Percentiles rank a stretch among this genome's conserved stretches.
Evolutionary conservation across 306 rosid genomes (phyloP).

Genomic region (Arachis hypogaea): DNA sequence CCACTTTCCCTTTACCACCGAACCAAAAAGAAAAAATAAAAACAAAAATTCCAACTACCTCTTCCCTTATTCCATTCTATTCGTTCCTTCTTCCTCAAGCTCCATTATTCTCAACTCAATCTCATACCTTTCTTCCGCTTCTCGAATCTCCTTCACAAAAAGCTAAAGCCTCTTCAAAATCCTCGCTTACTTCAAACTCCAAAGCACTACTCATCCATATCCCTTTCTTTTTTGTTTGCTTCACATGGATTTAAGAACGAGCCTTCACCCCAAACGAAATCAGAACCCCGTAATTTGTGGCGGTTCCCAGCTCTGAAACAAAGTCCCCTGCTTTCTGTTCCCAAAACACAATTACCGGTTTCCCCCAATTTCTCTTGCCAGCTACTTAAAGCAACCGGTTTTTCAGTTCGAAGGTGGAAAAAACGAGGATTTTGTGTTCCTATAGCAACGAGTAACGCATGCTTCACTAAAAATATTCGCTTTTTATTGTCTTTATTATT

Average conservation of each 20-base stretch:
- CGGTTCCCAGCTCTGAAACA: neutral
- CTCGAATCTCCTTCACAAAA: constrained; percentile 34
- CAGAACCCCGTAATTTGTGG: constrained; percentile 26
- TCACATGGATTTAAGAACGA: constrained; percentile 35
- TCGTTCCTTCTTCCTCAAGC: constrained; percentile 46
- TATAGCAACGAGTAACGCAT: constrained; percentile 15
- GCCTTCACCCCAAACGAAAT: constrained; percentile 26
- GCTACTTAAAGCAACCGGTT: neutral
- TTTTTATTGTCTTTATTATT: constrained; percentile 33
- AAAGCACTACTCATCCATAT: neutral
- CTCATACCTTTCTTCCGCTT: neutral
- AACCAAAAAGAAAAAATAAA: too few species aligned
- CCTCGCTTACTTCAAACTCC: constrained; percentile 21
- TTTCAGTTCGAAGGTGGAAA: neutral
- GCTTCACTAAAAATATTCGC: constrained; percentile 17
- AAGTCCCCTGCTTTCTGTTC: neutral
- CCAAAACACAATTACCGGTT: too few species aligned
- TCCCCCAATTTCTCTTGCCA: neutral
- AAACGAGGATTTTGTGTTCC: constrained; percentile 17
- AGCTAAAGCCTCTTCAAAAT: constrained; percentile 25
- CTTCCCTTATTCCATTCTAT: neutral
- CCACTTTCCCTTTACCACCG: constrained; percentile 7
- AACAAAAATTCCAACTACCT: neutral
- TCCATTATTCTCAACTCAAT: constrained; percentile 13
- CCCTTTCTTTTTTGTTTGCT: neutral